Base-by-base conservation (phyloP, 768 basidiomycete genomes). In the Psilocybe sp. region DNA sequence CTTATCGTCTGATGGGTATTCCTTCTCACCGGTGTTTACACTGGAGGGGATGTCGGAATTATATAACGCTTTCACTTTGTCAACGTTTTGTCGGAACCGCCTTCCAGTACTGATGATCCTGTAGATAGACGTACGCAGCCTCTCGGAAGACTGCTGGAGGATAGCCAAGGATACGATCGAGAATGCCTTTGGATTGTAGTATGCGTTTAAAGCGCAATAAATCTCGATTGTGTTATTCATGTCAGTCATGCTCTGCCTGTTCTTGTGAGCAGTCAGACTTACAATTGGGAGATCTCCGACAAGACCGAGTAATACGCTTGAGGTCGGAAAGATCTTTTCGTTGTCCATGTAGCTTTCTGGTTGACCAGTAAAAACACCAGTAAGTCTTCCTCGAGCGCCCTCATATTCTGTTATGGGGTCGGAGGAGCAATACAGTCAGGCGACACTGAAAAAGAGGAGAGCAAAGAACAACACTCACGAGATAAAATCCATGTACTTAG, bases 161-260 rank as follows among this genome's bases (percentile, higher is more conserved):
- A 72, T 68, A 1, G 73, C 73, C 19, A 76, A 62, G 1, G 69
- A 69, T 0, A 71, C 63, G 12, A 76, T 44, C 2, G 74, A 71
- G 41, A 73, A 69, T 36, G 61, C 60, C 0, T 59, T 48, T 2
- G 74, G 73, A 37, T 61, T 59, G 2, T 68, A 34, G 1, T 72
- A 46, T 1, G 67, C 67, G 19, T 63, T 58, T 6, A 65, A 38
- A 0, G 69, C 72, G 40, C 67, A 75, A 43, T 70, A 76, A 1
- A 72, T 51, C 74, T 76, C 43, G 3, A 7, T 28, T 3, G 3
- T 7, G 23, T 28, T 28, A 7, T 28, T 1, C 9, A 36, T 34
- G 20, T 16, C 38, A 16, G 9, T 1, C 28, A 41, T 16, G 23
- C 13, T 35, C 16, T 16, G 32, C 8, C 2, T 1, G 16, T n/a